Percentiles rank a stretch among this genome's conserved stretches.
These are phyloP conservation scores for Talaromyces rugulosus DNA, from an alignment of 2,329 filamentous ascomycete genomes.

Conservation along the genomic window DNA sequence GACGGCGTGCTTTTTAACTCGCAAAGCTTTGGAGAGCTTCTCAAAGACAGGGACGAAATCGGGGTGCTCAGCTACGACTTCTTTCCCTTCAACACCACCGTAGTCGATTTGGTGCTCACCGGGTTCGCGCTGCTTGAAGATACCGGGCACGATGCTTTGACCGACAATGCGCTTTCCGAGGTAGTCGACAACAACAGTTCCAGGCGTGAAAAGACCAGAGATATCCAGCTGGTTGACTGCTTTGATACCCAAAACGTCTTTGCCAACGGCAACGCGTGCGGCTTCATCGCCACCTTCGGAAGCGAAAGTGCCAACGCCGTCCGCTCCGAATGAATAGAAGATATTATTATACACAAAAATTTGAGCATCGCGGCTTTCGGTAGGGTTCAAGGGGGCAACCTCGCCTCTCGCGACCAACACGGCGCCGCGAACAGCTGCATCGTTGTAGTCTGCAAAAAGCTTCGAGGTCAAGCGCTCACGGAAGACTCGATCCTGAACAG, in stretches of 20 bases:
- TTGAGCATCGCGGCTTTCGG: slow-evolving; percentile 85
- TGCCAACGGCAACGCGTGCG: slow-evolving; percentile 89
- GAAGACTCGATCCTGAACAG: slow-evolving; percentile 92
- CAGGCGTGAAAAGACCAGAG: slow-evolving; percentile 86
- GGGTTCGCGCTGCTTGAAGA: slow-evolving; percentile 97
- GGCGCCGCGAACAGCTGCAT: slow-evolving; percentile 86
- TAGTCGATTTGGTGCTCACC: slow-evolving; percentile 99
- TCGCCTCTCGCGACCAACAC: slow-evolving; percentile 90
- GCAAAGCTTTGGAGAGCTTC: slow-evolving; percentile 84
- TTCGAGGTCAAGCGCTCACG: slow-evolving; percentile 90
- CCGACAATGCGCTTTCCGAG: slow-evolving; percentile 95
- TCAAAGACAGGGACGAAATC: slow-evolving; percentile 79
- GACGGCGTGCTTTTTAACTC: slow-evolving; percentile 89
- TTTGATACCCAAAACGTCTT: slow-evolving; percentile 91
- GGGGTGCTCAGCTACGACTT: slow-evolving; percentile 86
- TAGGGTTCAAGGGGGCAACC: slow-evolving; percentile 89
- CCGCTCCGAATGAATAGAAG: slow-evolving; percentile 97
- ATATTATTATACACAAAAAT: slow-evolving; percentile 99
- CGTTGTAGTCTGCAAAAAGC: slow-evolving; percentile 95
- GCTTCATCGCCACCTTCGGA: slow-evolving; percentile 96
- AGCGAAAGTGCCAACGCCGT: slow-evolving; percentile 95
- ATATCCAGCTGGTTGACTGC: slow-evolving; percentile 97
- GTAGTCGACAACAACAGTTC: slow-evolving; percentile 94
- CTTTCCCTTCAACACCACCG: slow-evolving; percentile 94
- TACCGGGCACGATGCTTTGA: slow-evolving; percentile 96